Conservation (phyloP, 345 rosid species). For the Hypericum androsaemum region DNA sequence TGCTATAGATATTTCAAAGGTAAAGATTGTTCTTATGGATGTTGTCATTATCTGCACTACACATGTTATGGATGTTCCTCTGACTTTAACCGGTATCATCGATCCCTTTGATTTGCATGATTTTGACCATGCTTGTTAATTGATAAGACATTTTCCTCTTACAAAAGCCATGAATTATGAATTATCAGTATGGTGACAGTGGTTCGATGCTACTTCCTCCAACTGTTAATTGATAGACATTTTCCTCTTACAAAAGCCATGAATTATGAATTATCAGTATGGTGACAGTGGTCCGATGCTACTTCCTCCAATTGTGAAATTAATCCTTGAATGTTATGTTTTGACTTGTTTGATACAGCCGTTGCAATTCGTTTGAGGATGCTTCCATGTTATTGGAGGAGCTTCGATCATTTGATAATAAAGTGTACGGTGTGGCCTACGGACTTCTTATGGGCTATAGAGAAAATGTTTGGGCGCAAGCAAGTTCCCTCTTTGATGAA, state of each 20-base stretch:
- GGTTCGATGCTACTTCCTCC: background rate
- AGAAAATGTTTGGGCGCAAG: conserved; percentile 73
- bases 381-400: conserved; percentile 84
- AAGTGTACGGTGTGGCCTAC: conserved; percentile 86
- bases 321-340: background rate
- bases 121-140: background rate
- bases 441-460: conserved; percentile 85
- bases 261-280: too few relatives aligned
- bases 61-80: too few relatives aligned
- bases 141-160: too few relatives aligned
- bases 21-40: too few relatives aligned
- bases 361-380: conserved; percentile 83
- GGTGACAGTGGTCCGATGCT: too few relatives aligned
- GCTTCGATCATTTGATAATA: conserved; percentile 71
- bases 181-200: too few relatives aligned
- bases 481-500: conserved; percentile 73
- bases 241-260: too few relatives aligned
- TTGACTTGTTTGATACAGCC: conserved; percentile 39
- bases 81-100: too few relatives aligned
- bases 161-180: too few relatives aligned
- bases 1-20: too few relatives aligned
- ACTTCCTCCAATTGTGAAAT: background rate
- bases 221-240: background rate
- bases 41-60: too few relatives aligned
- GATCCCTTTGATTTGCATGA: too few relatives aligned